Base-by-base conservation (phyloP, 1,284 basidiomycete genomes). In the Moesziomyces sp. region DNA sequence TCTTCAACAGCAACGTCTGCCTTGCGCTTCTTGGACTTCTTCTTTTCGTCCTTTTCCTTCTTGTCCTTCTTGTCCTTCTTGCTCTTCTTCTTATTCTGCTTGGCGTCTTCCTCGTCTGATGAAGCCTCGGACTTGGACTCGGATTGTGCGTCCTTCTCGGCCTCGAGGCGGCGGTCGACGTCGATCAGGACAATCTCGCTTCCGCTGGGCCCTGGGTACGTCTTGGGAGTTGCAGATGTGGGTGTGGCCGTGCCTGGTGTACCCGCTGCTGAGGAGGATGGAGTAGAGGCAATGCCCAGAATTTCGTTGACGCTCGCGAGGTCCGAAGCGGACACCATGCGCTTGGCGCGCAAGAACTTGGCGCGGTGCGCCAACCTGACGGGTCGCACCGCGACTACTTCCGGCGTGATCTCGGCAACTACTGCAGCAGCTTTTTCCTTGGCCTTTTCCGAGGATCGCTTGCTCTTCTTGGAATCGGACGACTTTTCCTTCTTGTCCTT, bases 301-400 rank as follows among this genome's bases (percentile, higher is more conserved):
- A 83, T 83, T 54, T 83, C 81, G 47, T 83, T 83, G 67, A 83
- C 71, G 49, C 77, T 76, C 24, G 60, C 56, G 6, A 73, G 58
- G 23, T 78, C 77, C 24, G 56, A 65, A 18, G 74, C 72, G 13
- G 69, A 72, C 16, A 79, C 76, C 73, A 82, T 69, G 23, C 77
- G 66, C 53, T 83, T 83, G 6, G 82, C 82, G 13, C 76, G 74
- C n/a, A 82, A 54, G 57, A 80, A 83, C 58, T 80, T 80, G 45
- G 82, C 80, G 44, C 82, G 76, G 46, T 79, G 77, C 43, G 63
- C 70, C 35, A 76, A 14, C 34, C 74, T 52, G 18, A 74, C 59
- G 0, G 66, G 67, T 24, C 62, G 54, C 9, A 54, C 59, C 30
- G 55, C 55, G 3, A 53, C 52, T 2, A 56, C 56, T 24, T 77